Percentiles rank a stretch among this genome's conserved stretches.
phyloP scores from a whole-genome alignment of 371 early-diverging fungal genomes.

The Mucor sp. region DNA sequence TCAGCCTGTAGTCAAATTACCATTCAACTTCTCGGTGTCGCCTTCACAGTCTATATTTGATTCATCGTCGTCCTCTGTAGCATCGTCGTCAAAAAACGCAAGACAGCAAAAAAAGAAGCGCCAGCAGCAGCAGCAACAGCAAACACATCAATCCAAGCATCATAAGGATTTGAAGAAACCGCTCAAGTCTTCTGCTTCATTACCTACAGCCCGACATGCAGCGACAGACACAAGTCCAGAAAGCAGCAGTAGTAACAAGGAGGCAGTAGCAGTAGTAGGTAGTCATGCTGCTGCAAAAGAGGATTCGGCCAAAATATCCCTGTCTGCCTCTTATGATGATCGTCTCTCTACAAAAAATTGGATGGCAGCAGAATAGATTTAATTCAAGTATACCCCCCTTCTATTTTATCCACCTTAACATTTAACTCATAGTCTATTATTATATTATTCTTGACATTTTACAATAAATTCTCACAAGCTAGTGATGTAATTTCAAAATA shows the following conservation, averaged over 20 bases:
- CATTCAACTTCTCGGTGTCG: slow-evolving; percentile 6
- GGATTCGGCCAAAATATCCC: slow-evolving; percentile 6
- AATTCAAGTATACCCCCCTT: neutral
- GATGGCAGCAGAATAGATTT: slow-evolving; percentile 9
- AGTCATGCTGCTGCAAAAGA: neutral
- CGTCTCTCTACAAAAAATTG: slow-evolving; percentile 22
- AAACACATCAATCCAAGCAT: slow-evolving; percentile 16
- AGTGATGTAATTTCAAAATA: too few relatives aligned
- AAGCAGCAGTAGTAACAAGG: neutral
- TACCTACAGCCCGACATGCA: slow-evolving; percentile 46
- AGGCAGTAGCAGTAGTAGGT: neutral
- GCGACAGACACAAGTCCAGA: slow-evolving; percentile 4
- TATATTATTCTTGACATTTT: too few relatives aligned
- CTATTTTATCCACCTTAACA: neutral
- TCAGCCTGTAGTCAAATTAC: slow-evolving; percentile 22
- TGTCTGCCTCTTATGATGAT: slow-evolving; percentile 51
- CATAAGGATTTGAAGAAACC: slow-evolving; percentile 23
- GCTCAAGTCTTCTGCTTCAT: slow-evolving; percentile 46
- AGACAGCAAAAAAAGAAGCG: slow-evolving; percentile 16
- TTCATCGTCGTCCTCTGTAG: slow-evolving; percentile 8
- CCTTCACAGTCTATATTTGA: slow-evolving; percentile 1
- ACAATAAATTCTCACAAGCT: too few relatives aligned
- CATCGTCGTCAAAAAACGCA: neutral
- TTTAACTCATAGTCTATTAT: neutral
- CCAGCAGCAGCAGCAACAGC: slow-evolving; percentile 29